Conservation (phyloP, 257 asterid genomes). For the Vinca minor region DNA sequence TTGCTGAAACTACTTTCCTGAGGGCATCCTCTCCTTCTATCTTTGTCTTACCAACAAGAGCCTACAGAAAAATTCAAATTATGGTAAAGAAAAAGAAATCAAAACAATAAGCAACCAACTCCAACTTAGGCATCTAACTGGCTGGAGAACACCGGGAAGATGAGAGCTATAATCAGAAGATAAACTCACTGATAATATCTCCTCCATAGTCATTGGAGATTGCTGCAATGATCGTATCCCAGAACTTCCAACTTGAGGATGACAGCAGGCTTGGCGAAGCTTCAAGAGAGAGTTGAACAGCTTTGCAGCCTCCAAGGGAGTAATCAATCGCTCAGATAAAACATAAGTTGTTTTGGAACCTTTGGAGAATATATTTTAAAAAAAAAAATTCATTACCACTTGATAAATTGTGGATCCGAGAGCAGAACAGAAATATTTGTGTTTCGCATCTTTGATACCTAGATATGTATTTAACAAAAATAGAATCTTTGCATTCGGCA, state of each 20-base stretch:
- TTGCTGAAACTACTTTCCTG: conserved; percentile 72
- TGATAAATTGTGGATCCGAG: background rate
- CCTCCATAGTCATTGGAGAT: conserved; percentile 99
- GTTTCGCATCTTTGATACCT: background rate
- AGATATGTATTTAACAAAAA: background rate
- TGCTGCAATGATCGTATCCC: conserved; percentile 87
- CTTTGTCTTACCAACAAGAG: conserved; percentile 83
- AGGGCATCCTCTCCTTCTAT: conserved; percentile 96
- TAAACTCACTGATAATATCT: conserved; percentile 69
- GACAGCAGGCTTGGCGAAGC: conserved; percentile 99
- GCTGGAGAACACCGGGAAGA: background rate
- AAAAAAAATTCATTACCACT: background rate
- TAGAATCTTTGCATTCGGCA: background rate
- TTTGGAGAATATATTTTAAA: conserved; percentile 24
- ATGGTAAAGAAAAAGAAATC: background rate
- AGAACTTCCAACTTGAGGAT: conserved; percentile 99
- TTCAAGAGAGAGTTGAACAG: conserved; percentile 87
- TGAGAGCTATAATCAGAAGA: background rate
- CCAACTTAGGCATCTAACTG: background rate
- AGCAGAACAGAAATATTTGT: background rate
- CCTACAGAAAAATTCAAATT: conserved; percentile 38
- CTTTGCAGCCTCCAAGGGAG: conserved; percentile 80
- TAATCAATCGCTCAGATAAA: conserved; percentile 45
- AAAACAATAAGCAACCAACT: background rate
- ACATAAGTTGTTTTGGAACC: conserved; percentile 38